These are phyloP conservation scores for Punctularia strigosozonata DNA, from an alignment of 768 basidiomycete species.

Conservation along the genomic window DNA sequence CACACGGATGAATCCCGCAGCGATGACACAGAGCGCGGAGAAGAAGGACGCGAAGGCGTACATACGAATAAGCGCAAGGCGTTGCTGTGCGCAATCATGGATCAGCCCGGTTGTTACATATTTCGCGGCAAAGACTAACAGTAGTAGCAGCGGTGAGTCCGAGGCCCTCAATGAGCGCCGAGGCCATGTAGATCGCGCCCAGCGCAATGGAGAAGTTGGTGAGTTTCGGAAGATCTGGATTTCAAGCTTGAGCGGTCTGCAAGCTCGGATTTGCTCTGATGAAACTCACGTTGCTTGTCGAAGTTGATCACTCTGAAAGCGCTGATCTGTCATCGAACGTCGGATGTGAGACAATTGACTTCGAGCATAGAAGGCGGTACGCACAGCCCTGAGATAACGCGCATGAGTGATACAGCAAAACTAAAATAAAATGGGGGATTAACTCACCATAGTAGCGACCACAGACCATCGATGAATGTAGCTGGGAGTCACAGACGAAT, in stretches of 20 bases:
- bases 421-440: not conserved
- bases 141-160: slow-evolving; percentile 38
- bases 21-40: slow-evolving; percentile 37
- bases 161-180: slow-evolving; percentile 39
- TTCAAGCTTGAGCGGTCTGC: slow-evolving; percentile 2
- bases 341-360: not conserved
- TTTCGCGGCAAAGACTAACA: slow-evolving; percentile 26
- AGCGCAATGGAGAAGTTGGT: slow-evolving; percentile 46
- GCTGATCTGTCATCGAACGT: slow-evolving; percentile 36
- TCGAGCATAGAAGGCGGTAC: not conserved
- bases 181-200: slow-evolving; percentile 42
- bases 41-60: slow-evolving; percentile 42
- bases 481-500: slow-evolving; percentile 12
- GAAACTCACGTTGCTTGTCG: slow-evolving; percentile 35
- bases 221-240: slow-evolving; percentile 31
- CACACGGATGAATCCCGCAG: slow-evolving; percentile 38
- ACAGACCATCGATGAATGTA: slow-evolving; percentile 38
- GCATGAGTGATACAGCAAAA: slow-evolving; percentile 13
- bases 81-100: slow-evolving; percentile 31
- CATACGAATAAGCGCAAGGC: slow-evolving; percentile 34
- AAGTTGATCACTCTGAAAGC: slow-evolving; percentile 43
- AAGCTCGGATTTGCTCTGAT: not conserved
- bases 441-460: slow-evolving; percentile 54
- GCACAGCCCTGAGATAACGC: slow-evolving; percentile 13
- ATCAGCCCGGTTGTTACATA: slow-evolving; percentile 2